phyloP scores from a whole-genome alignment of 441 rosid genomes.

The Macaranga tanarius region DNA sequence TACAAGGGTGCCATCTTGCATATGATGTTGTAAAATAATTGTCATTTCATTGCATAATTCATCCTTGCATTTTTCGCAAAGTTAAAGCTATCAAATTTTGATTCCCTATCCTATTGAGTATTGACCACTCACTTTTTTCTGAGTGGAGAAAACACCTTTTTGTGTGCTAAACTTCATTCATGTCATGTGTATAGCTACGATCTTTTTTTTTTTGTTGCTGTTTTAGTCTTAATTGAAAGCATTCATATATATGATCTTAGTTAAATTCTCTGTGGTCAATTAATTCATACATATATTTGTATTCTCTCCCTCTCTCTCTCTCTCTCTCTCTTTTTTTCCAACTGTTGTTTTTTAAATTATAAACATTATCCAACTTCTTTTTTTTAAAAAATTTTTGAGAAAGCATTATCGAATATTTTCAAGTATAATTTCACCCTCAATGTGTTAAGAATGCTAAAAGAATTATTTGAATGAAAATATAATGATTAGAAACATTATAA shows the following conservation, averaged over 20 bases:
- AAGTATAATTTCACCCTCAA: no score
- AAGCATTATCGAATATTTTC: no score
- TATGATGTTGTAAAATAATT: slow-evolving; percentile 15
- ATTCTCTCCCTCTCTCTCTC: neutral
- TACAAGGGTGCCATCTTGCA: slow-evolving; percentile 4
- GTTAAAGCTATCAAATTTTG: slow-evolving; percentile 8
- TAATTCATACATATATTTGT: neutral
- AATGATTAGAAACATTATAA: no score
- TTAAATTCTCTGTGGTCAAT: neutral
- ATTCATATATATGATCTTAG: no score
- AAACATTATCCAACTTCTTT: neutral
- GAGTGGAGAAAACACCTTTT: slow-evolving; percentile 6
- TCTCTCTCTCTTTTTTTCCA: neutral
- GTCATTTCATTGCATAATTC: slow-evolving; percentile 9
- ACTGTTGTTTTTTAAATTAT: neutral
- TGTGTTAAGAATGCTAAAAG: no score
- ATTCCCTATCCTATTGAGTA: slow-evolving; percentile 3
- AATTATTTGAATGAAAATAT: no score
- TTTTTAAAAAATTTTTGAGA: no score
- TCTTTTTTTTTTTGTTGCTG: neutral
- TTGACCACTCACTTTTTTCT: neutral
- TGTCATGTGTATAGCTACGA: slow-evolving; percentile 4
- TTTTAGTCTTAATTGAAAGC: neutral
- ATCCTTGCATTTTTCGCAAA: slow-evolving; percentile 10
- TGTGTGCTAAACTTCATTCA: neutral